A percentile compares a stretch with the other conserved stretches of the same genome.
phyloP scores from a whole-genome alignment of 2,329 filamentous ascomycete species.

The Tolypocladium inflatum region DNA sequence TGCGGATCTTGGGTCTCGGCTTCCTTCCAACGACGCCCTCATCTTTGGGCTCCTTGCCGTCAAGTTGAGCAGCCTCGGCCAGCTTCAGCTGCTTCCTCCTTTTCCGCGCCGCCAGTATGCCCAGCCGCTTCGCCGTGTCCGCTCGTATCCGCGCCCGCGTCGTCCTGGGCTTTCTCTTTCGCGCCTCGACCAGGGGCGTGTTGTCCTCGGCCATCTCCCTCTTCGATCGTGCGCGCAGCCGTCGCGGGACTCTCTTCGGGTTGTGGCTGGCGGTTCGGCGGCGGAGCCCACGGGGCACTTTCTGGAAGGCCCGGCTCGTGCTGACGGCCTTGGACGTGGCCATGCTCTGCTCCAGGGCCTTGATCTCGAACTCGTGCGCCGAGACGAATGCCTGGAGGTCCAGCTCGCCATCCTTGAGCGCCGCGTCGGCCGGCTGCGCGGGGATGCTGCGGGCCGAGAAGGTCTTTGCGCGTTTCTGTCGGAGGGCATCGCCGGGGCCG shows the following conservation, averaged over 20 bases:
- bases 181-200: constrained; percentile 66
- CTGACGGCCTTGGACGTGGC: constrained; percentile 54
- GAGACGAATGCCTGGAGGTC: constrained; percentile 78
- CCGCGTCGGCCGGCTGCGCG: constrained; percentile 38
- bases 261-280: constrained; percentile 92
- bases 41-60: constrained; percentile 6
- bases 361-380: constrained; percentile 83
- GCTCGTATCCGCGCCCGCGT: constrained; percentile 54
- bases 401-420: constrained; percentile 63
- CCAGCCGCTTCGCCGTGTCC: constrained; percentile 66
- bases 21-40: constrained; percentile 11
- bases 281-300: constrained; percentile 75
- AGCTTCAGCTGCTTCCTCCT: constrained; percentile 30
- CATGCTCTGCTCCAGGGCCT: constrained; percentile 75
- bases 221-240: constrained; percentile 60
- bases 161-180: constrained; percentile 50
- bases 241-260: constrained; percentile 75
- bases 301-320: constrained; percentile 74
- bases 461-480: constrained; percentile 36
- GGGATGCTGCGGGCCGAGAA: constrained; percentile 39
- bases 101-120: constrained; percentile 50
- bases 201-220: constrained; percentile 82
- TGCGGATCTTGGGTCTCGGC: constrained; percentile 57
- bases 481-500: constrained; percentile 13
- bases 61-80: constrained; percentile 11